phyloP scores from a whole-genome alignment of 2,329 filamentous ascomycete species.

The Aureobasidium namibiae region DNA sequence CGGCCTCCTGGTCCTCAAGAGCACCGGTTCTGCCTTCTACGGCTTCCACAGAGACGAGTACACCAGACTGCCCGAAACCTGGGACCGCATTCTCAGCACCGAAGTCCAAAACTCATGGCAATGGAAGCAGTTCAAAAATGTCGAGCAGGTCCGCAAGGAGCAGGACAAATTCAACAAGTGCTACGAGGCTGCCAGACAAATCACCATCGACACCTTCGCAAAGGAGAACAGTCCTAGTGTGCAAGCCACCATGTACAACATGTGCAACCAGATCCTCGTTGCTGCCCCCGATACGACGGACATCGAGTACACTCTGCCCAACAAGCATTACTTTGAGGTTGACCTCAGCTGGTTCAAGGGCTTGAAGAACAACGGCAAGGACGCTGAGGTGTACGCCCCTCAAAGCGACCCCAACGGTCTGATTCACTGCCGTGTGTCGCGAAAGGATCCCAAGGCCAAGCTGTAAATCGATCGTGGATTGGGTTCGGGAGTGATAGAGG shows the following conservation, averaged over 20 bases:
- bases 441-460: slow-evolving; percentile 38
- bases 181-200: slow-evolving; percentile 67
- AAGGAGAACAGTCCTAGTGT: slow-evolving; percentile 86
- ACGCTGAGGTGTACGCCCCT: slow-evolving; percentile 91
- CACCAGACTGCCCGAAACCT: slow-evolving; percentile 82
- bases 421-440: slow-evolving; percentile 83
- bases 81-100: slow-evolving; percentile 92
- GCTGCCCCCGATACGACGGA: slow-evolving; percentile 61
- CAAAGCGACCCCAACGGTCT: slow-evolving; percentile 90
- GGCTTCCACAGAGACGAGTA: slow-evolving; percentile 89
- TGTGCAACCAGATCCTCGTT: slow-evolving; percentile 79
- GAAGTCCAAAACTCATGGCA: slow-evolving; percentile 82
- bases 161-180: slow-evolving; percentile 67
- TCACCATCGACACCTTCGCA: slow-evolving; percentile 88
- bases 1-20: slow-evolving; percentile 85
- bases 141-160: slow-evolving; percentile 59
- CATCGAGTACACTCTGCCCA: slow-evolving; percentile 79
- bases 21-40: slow-evolving; percentile 92
- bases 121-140: slow-evolving; percentile 63
- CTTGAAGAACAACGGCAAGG: slow-evolving; percentile 86
- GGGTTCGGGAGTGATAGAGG: not conserved
- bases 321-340: slow-evolving; percentile 99
- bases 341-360: slow-evolving; percentile 97
- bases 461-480: slow-evolving; percentile 22
- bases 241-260: slow-evolving; percentile 98